Evolutionary conservation across 2,329 filamentous ascomycete species (phyloP), one percentile per base, ranked within the genome.

Genomic region (Ilyonectria destructans): DNA sequence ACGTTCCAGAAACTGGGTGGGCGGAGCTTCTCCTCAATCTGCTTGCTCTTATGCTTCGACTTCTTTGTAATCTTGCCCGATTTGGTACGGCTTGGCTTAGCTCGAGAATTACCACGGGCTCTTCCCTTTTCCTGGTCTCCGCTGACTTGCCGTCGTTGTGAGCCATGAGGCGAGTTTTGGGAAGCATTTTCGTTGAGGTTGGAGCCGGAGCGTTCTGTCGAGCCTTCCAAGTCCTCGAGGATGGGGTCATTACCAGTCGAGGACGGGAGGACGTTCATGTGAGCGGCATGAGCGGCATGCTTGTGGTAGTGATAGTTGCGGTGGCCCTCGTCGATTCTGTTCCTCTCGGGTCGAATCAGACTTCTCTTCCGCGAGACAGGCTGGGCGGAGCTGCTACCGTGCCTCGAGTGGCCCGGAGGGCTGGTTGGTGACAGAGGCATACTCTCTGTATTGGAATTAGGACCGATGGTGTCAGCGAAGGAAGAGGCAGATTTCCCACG

Each of bases 251-350:
- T 93, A 68, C 96, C 96, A 0, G 96, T 98, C 7, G 94, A 93
- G 0, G 96, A 98, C 1, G 97, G 96, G 71, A 94, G 86, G 6
- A 95, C 92, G 62, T 92, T 88, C 95, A 99, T 98, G 71, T 96
- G 93, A 76, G 95, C 93, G 10, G 97, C 95, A 88, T 97, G 95
- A 76, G 95, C 93, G 10, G 97, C 95, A 88, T 97, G 95, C 80
- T 97, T 93, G 74, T 94, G 91, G 82, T 99, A 99, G 82, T 98
- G 89, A 79, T 98, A 99, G 80, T 98, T 97, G 15, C 95, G 95
- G 79, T 98, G 95, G 74, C 95, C 93, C 71, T 88, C 91, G 74
- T 95, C 93, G 74, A 97, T 94, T 74, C 93, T 90, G 77, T 92
- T 92, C 72, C 96, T 90, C 82, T 99, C 96, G 1, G 96, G 96